Base-by-base conservation (phyloP, 768 basidiomycete genomes). In the Mycena alexandri region DNA sequence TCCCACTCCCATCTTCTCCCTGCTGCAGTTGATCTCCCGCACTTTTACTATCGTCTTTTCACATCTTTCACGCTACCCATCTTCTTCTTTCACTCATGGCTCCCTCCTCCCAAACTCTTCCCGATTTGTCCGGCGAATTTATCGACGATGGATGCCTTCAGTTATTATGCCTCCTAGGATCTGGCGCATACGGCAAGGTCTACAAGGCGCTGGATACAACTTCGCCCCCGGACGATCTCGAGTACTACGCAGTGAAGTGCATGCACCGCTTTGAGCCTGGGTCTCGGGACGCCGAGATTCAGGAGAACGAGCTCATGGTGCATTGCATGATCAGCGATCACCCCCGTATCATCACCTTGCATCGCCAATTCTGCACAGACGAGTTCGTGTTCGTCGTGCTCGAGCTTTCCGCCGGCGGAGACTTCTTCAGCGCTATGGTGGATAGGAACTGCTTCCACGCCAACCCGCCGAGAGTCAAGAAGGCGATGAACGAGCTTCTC, bases 401-500 rank as follows among this genome's bases (percentile, higher is more conserved):
- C 63, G 79, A 82, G 24, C 69, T 74, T 36, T 76, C 71, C 24
- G 55, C 67, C 2, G 76, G 75, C 58, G 85, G 86, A 16, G 86
- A 88, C 71, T 72, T 89, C 62, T 85, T 84, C 68, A 82, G 68
- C 67, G 82, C 83, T 7, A 83, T 87, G 79, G 84, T 84, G 75
- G 68, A 73, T 24, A 33, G 70, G 19, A 68, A 75, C 42, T 48
- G 76, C 22, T 88, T 81, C 69, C 72, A 79, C 60, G 81, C 81
- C 34, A 80, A 87, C 57, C 82, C 86, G 70, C 64, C 72, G 7
- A 79, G 86, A 64, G 85, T 89, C 74, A 83, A 79, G 63, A 66
- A 76, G 43, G 83, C 85, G 29, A 88, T 88, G 73, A 62, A 85
- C 9, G 84, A 89, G 71, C 80, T 90, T 53, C 71, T 90, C 54